These are phyloP conservation scores for Albugo laibachii DNA, from an alignment of 352 stramenopile species.

Conservation along the genomic window DNA sequence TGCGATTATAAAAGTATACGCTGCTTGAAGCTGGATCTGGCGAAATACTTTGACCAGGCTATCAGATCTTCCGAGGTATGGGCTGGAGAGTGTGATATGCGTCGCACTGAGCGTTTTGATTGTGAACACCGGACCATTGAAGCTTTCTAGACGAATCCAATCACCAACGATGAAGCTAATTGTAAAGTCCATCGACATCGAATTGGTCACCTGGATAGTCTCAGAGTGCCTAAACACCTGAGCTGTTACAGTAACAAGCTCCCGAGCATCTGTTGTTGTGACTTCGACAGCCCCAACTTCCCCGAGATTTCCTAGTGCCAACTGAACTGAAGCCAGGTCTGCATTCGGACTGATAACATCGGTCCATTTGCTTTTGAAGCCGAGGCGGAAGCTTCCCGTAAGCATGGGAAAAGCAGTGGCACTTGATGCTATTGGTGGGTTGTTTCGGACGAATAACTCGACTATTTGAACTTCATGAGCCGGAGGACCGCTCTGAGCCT, in stretches of 20 bases:
- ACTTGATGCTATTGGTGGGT: no score
- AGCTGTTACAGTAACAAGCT: slow-evolving; percentile 23
- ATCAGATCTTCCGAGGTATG: slow-evolving; percentile 49
- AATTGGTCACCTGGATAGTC: slow-evolving; percentile 28
- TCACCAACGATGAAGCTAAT: slow-evolving; percentile 56
- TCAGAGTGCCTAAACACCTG: slow-evolving; percentile 67
- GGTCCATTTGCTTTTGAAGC: slow-evolving; percentile 36
- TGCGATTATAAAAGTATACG: slow-evolving; percentile 45
- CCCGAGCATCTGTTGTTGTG: slow-evolving; percentile 74
- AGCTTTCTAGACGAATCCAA: slow-evolving; percentile 83
- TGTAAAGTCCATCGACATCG: slow-evolving; percentile 21
- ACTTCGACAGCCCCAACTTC: slow-evolving; percentile 75
- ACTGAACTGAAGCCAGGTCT: slow-evolving; percentile 58
- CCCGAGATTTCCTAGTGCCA: slow-evolving; percentile 58
- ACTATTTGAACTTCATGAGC: slow-evolving; percentile 83
- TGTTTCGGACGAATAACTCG: slow-evolving; percentile 34
- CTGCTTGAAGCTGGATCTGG: slow-evolving; percentile 23
- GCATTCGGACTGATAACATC: slow-evolving; percentile 35
- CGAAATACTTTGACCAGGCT: slow-evolving; percentile 59
- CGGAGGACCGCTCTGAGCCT: slow-evolving; percentile 25
- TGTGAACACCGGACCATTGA: slow-evolving; percentile 69
- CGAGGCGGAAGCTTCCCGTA: slow-evolving; percentile 55
- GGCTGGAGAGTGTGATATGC: slow-evolving; percentile 71
- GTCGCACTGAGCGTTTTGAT: slow-evolving; percentile 38
- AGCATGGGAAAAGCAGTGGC: slow-evolving; percentile 8